These are phyloP conservation scores for Pseudogymnoascus sp. DNA, from an alignment of 2,329 filamentous ascomycete genomes.

Conservation along the genomic window DNA sequence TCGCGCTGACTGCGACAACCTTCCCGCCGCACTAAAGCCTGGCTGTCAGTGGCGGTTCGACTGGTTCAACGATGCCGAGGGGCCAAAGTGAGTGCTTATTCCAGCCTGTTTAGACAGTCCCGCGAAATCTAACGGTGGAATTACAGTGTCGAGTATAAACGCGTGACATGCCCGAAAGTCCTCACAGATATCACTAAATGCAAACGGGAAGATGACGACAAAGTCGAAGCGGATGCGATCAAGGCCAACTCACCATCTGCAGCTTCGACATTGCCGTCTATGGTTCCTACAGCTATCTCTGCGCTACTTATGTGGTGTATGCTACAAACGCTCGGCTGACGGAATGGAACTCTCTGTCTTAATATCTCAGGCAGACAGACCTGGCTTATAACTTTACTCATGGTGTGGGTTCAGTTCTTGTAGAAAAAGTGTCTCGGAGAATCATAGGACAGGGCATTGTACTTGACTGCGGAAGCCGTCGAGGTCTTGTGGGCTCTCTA, in stretches of 20 bases:
- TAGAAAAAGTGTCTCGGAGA: not conserved
- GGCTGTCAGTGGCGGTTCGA: slow-evolving; percentile 9
- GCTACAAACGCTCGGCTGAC: not conserved
- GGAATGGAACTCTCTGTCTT: not conserved
- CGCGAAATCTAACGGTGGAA: not conserved
- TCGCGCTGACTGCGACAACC: not conserved
- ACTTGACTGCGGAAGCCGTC: not conserved
- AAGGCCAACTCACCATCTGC: not conserved
- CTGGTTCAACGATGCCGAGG: not conserved
- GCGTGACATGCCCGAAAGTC: not conserved
- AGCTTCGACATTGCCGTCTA: not conserved
- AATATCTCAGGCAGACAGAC: slow-evolving; percentile 7
- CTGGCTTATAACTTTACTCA: not conserved
- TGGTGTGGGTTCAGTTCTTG: not conserved
- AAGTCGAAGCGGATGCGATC: not conserved
- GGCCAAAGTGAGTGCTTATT: not conserved
- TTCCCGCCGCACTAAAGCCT: not conserved
- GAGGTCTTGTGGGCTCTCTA: not conserved
- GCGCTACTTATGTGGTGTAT: not conserved
- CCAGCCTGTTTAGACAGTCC: not conserved
- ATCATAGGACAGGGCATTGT: not conserved
- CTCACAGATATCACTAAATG: not conserved
- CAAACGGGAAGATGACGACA: slow-evolving; percentile 14
- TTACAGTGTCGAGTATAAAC: slow-evolving; percentile 2
- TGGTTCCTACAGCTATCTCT: not conserved